Percentiles rank a stretch among this genome's conserved stretches.
Evolutionary conservation across 2,329 filamentous ascomycete genomes (phyloP).

Genomic region (Periconia sp.): DNA sequence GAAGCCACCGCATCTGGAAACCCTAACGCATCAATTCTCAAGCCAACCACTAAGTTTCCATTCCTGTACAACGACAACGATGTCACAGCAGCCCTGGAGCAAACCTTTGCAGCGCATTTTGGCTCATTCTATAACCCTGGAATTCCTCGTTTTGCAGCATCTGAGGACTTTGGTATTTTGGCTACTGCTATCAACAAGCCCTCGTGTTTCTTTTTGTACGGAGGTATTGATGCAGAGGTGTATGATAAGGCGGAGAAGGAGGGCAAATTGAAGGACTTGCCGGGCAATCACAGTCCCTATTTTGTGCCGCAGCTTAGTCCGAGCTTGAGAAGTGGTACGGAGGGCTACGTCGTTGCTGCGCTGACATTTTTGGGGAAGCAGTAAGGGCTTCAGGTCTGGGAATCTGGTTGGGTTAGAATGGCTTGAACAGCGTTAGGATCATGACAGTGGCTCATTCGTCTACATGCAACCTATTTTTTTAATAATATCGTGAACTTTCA

Average conservation of each 20-base stretch:
- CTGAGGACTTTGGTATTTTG: slow-evolving; percentile 66
- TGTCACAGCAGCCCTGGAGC: slow-evolving; percentile 51
- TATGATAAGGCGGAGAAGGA: slow-evolving; percentile 59
- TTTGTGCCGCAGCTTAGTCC: slow-evolving; percentile 67
- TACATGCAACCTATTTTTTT: too few relatives aligned
- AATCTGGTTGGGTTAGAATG: too few relatives aligned
- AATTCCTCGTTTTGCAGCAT: slow-evolving; percentile 52
- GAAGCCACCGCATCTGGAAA: slow-evolving; percentile 60
- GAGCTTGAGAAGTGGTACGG: slow-evolving; percentile 59
- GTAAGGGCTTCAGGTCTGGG: too few relatives aligned
- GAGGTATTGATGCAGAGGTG: slow-evolving; percentile 56
- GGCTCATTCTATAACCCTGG: slow-evolving; percentile 45
- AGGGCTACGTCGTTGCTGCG: slow-evolving; percentile 59
- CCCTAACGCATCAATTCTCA: slow-evolving; percentile 51
- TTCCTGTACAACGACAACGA: slow-evolving; percentile 59
- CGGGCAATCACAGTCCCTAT: slow-evolving; percentile 64
- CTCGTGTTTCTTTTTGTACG: slow-evolving; percentile 63
- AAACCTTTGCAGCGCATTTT: slow-evolving; percentile 57
- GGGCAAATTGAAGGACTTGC: slow-evolving; percentile 56
- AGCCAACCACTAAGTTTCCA: slow-evolving; percentile 50
- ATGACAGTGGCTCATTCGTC: too few relatives aligned
- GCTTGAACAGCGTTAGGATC: too few relatives aligned
- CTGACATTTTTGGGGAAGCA: slow-evolving; percentile 52
- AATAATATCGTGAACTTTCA: too few relatives aligned
- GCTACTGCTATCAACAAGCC: slow-evolving; percentile 58